phyloP scores from a whole-genome alignment of 2,329 filamentous ascomycete species.

The Neonectria punicea region DNA sequence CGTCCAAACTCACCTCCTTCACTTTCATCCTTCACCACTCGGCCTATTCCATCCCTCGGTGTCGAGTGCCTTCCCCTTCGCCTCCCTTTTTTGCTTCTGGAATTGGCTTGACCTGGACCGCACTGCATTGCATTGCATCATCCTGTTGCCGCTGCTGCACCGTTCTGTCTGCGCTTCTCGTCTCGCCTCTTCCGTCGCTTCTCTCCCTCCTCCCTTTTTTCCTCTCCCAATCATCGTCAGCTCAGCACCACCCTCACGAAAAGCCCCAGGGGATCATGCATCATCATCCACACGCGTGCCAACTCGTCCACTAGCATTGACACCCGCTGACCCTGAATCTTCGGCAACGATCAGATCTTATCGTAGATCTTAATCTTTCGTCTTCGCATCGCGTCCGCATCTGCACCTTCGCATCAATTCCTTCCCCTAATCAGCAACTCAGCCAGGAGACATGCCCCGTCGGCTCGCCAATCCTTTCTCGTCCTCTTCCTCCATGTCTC shows the following conservation, averaged over 20 bases:
- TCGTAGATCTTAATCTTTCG: not conserved
- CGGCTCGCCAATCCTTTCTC: constrained; percentile 68
- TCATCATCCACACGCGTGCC: constrained; percentile 9
- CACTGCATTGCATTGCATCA: constrained; percentile 12
- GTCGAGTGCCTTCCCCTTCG: not conserved
- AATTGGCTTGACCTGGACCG: constrained; percentile 9
- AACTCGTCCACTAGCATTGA: constrained; percentile 17
- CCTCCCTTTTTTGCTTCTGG: constrained; percentile 5
- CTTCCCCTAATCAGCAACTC: constrained; percentile 20
- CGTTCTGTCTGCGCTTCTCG: constrained; percentile 4
- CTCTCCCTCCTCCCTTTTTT: not conserved
- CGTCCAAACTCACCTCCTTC: constrained; percentile 26
- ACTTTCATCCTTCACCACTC: constrained; percentile 17
- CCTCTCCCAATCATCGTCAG: not conserved
- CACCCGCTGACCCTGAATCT: constrained; percentile 24
- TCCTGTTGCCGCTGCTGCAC: not conserved
- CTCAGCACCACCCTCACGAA: not conserved
- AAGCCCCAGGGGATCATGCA: constrained; percentile 20
- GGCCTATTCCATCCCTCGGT: constrained; percentile 16
- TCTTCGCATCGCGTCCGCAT: not conserved
- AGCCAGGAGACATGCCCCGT: constrained; percentile 64
- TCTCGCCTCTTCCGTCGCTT: not conserved
- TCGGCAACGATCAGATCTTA: constrained; percentile 15
- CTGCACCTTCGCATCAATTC: not conserved
- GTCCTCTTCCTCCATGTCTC: constrained; percentile 60